Conservation (phyloP, 139 green algal genomes). For the Nannochloris sp. region DNA sequence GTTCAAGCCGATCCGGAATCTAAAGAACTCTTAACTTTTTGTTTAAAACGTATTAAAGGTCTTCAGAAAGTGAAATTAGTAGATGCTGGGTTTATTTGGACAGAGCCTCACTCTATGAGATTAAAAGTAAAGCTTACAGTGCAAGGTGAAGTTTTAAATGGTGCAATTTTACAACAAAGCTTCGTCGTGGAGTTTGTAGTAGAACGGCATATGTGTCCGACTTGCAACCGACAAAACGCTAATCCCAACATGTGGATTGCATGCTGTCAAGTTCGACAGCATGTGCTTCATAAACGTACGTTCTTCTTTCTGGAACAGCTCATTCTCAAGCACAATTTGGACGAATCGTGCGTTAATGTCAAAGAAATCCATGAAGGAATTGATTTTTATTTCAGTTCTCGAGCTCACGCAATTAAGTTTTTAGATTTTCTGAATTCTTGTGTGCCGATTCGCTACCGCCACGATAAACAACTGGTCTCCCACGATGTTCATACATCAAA, state of each 20-base stretch:
- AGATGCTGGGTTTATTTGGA: constrained; percentile 99
- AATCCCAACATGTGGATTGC: constrained; percentile 95
- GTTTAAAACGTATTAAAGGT: constrained; percentile 90
- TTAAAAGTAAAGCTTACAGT: constrained; percentile 96
- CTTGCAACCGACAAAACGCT: constrained; percentile 76
- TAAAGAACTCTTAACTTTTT: constrained; percentile 96
- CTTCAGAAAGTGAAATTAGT: constrained; percentile 90
- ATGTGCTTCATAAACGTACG: constrained; percentile 95
- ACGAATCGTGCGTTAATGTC: constrained; percentile 67
- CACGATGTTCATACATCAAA: constrained; percentile 86
- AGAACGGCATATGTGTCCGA: constrained; percentile 92
- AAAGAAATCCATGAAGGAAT: constrained; percentile 83
- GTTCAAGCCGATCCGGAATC: constrained; percentile 81
- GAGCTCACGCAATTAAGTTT: constrained; percentile 83
- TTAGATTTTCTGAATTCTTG: constrained; percentile 86
- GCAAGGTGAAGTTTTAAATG: constrained; percentile 89
- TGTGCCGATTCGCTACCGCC: constrained; percentile 37
- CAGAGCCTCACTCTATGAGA: constrained; percentile 93
- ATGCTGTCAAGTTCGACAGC: constrained; percentile 86
- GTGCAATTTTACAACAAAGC: constrained; percentile 94
- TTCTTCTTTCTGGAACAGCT: constrained; percentile 99
- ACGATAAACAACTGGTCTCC: constrained; percentile 96
- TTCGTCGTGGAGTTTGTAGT: constrained; percentile 94
- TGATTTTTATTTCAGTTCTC: constrained; percentile 91
- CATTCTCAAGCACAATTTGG: constrained; percentile 89